Evolutionary conservation across 2,329 filamentous ascomycete genomes (phyloP).

Genomic region (Cladosporium sphaerospermum): DNA sequence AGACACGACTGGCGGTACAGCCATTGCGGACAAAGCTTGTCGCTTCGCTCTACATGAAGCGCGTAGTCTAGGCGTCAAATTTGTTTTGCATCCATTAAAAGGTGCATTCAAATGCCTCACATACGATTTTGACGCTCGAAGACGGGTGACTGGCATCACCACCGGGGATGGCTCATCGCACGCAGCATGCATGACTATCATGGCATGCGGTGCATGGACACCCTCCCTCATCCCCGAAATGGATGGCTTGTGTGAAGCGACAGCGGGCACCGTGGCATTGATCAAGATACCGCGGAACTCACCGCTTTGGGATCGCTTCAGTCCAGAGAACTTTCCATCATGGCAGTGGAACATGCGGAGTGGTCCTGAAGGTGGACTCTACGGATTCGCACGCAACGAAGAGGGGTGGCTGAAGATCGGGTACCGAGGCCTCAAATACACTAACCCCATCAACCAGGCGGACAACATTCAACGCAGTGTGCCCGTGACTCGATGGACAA

Average conservation of each 20-base stretch:
- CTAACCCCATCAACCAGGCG: constrained; percentile 36
- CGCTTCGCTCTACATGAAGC: constrained; percentile 7
- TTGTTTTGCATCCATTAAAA: background rate
- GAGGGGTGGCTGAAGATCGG: constrained; percentile 47
- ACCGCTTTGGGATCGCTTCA: background rate
- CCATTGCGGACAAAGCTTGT: constrained; percentile 12
- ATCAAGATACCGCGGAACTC: background rate
- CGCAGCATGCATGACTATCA: background rate
- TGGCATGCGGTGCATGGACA: background rate
- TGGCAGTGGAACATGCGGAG: background rate
- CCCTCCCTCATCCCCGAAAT: background rate
- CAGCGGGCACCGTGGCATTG: background rate
- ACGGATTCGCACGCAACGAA: constrained; percentile 43
- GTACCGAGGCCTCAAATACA: constrained; percentile 43
- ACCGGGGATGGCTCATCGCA: background rate
- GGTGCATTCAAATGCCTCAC: background rate
- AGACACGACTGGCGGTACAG: constrained; percentile 12
- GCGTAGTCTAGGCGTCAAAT: too few species aligned
- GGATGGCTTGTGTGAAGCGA: background rate
- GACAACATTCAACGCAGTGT: constrained; percentile 35
- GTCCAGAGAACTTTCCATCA: background rate
- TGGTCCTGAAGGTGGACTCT: constrained; percentile 36
- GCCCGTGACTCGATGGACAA: background rate
- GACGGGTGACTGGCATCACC: background rate
- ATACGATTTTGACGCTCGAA: background rate